Conservation (phyloP, 1,284 basidiomycete species). For the Thecaphora frezii region DNA sequence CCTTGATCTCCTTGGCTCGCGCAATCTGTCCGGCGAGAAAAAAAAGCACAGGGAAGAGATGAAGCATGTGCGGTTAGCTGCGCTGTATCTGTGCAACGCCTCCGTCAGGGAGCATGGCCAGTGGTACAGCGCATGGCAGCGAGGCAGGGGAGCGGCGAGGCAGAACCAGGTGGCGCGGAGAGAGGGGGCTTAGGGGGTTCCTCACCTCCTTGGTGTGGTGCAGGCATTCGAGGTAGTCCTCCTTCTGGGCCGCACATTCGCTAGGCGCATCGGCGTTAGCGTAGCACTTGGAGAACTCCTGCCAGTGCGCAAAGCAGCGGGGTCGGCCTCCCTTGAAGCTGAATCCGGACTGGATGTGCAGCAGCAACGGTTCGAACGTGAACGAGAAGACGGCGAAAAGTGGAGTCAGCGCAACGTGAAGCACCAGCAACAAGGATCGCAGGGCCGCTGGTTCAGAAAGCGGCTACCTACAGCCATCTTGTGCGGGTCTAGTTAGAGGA, state of each 20-base stretch:
- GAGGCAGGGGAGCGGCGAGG: too few species aligned
- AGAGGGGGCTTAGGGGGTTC: neutral
- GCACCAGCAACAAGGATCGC: too few species aligned
- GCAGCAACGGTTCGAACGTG: too few species aligned
- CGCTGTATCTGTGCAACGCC: too few species aligned
- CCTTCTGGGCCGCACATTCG: slow-evolving; percentile 73
- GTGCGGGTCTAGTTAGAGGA: too few species aligned
- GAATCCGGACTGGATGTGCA: slow-evolving; percentile 65
- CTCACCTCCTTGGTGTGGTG: slow-evolving; percentile 86
- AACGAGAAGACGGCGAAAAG: too few species aligned
- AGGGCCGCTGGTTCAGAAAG: too few species aligned
- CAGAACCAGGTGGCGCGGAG: neutral
- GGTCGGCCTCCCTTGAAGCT: slow-evolving; percentile 75
- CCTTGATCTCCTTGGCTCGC: slow-evolving; percentile 45
- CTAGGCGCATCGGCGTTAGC: slow-evolving; percentile 74
- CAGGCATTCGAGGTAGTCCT: slow-evolving; percentile 91
- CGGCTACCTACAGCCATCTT: too few species aligned
- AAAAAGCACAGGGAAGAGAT: neutral
- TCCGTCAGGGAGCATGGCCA: too few species aligned
- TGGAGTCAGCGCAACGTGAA: too few species aligned
- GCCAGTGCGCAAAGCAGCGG: slow-evolving; percentile 90
- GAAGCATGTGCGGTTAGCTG: too few species aligned
- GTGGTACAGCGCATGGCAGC: too few species aligned
- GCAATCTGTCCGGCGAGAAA: slow-evolving; percentile 27
- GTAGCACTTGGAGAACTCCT: slow-evolving; percentile 77